Evolutionary conservation across 139 green algal genomes (phyloP).

Genomic region (Tetradesmus obliquus): DNA sequence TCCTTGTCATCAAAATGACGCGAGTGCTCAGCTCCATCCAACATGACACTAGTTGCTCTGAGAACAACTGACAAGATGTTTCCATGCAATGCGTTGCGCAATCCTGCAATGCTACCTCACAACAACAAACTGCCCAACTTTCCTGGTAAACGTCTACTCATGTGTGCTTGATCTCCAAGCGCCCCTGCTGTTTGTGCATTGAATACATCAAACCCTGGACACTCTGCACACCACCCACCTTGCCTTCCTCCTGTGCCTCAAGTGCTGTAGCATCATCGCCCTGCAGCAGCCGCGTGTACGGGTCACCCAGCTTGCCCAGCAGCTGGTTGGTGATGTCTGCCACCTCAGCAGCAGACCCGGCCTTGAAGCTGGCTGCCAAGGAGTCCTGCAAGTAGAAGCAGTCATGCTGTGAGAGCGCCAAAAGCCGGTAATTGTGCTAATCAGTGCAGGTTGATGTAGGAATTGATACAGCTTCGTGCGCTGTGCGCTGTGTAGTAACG

Average conservation of each 20-base stretch:
- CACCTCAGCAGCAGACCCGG: slow-evolving; percentile 17
- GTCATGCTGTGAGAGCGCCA: background rate
- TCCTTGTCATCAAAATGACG: background rate
- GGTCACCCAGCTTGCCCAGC: slow-evolving; percentile 81
- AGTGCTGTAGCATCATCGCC: slow-evolving; percentile 43
- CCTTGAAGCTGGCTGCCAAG: slow-evolving; percentile 33
- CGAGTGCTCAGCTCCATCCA: background rate
- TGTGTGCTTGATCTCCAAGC: background rate
- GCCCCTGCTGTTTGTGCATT: background rate
- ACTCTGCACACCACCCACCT: slow-evolving; percentile 23
- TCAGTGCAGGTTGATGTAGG: background rate
- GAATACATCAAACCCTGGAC: too few species aligned
- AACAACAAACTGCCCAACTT: too few species aligned
- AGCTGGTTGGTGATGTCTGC: slow-evolving; percentile 58
- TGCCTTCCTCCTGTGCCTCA: slow-evolving; percentile 34
- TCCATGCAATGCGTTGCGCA: too few species aligned
- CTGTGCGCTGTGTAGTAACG: background rate
- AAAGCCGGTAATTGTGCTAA: background rate
- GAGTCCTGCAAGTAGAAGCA: slow-evolving; percentile 22
- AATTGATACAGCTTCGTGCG: background rate
- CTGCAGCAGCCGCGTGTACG: slow-evolving; percentile 83
- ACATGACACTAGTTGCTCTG: too few species aligned
- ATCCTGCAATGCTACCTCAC: too few species aligned
- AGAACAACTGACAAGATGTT: too few species aligned
- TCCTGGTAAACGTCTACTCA: too few species aligned